Percentiles rank a stretch among this genome's conserved stretches.
Evolutionary conservation across 2,329 filamentous ascomycete species (phyloP).

Genomic region (Exophiala bonariae): DNA sequence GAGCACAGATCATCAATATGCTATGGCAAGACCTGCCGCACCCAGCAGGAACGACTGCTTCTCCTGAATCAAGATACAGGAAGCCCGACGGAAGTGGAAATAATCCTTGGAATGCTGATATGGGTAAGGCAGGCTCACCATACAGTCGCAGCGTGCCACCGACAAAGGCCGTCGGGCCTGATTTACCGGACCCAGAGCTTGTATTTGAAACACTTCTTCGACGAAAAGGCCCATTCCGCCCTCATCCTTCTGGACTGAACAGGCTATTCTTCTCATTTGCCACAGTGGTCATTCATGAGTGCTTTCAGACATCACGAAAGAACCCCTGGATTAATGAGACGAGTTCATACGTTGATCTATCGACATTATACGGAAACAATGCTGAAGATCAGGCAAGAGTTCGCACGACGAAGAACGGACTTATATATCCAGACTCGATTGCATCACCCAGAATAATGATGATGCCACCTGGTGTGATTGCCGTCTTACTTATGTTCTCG

Average conservation of each 20-base stretch:
- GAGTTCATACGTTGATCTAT: conserved; percentile 49
- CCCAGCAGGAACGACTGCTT: conserved; percentile 48
- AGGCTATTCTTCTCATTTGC: conserved; percentile 50
- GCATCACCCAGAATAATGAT: conserved; percentile 49
- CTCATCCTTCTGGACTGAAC: conserved; percentile 48
- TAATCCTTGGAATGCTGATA: conserved; percentile 51
- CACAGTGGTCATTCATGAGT: conserved; percentile 50
- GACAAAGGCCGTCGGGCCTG: conserved; percentile 50
- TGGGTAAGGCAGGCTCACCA: conserved; percentile 53
- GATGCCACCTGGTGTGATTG: conserved; percentile 49
- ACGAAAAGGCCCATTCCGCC: conserved; percentile 40
- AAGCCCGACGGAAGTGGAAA: conserved; percentile 47
- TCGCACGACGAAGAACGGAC: conserved; percentile 44
- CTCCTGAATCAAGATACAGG: conserved; percentile 46
- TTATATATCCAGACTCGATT: conserved; percentile 44
- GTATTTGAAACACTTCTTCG: conserved; percentile 48
- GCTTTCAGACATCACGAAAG: conserved; percentile 44
- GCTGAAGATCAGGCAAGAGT: conserved; percentile 44
- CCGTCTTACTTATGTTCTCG: conserved; percentile 45
- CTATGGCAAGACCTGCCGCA: conserved; percentile 56
- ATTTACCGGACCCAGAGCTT: conserved; percentile 48
- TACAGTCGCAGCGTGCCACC: conserved; percentile 49
- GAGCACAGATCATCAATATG: conserved; percentile 54
- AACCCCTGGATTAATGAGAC: conserved; percentile 48
- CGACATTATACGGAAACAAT: conserved; percentile 48